phyloP scores from a whole-genome alignment of 257 asterid genomes.

The Nicotiana tabacum region DNA sequence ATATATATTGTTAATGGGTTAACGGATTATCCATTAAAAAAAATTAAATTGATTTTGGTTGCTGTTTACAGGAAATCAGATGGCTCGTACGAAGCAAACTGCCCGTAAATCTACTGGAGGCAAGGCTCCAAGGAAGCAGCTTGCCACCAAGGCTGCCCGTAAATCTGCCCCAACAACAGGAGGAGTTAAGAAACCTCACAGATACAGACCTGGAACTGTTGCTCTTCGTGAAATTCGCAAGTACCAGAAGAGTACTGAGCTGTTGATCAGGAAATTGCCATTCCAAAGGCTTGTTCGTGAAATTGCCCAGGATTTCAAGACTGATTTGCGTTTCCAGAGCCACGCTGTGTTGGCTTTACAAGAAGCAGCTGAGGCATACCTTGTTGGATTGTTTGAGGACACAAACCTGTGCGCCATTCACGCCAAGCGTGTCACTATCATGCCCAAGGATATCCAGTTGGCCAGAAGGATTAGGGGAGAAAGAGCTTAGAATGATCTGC shows the following conservation, averaged over 20 bases:
- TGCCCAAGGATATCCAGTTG: constrained; percentile 26
- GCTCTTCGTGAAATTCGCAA: constrained; percentile 27
- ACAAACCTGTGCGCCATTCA: constrained; percentile 26
- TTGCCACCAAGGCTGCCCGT: constrained; percentile 8
- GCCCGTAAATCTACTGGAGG: constrained; percentile 6
- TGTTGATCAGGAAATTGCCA: constrained; percentile 23
- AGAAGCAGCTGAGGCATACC: constrained; percentile 29
- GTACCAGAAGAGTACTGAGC: constrained; percentile 28
- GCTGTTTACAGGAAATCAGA: not conserved
- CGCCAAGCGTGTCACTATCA: constrained; percentile 25
- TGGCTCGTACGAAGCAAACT: constrained; percentile 5
- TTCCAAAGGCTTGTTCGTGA: constrained; percentile 31
- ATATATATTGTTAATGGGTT: not conserved
- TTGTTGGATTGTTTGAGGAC: constrained; percentile 28
- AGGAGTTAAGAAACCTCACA: constrained; percentile 14
- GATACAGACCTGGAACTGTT: constrained; percentile 13
- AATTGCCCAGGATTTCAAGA: constrained; percentile 24
- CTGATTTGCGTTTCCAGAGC: constrained; percentile 27
- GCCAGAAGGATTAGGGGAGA: constrained; percentile 29
- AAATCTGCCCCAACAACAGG: constrained; percentile 18
- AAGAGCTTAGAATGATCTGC: constrained; percentile 10
- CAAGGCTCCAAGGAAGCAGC: constrained; percentile 7
- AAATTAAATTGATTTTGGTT: not conserved
- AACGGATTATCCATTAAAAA: too few species aligned
- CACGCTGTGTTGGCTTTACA: constrained; percentile 26